phyloP scores from a whole-genome alignment of 2,329 filamentous ascomycete genomes.

The Raffaelea arxii region DNA sequence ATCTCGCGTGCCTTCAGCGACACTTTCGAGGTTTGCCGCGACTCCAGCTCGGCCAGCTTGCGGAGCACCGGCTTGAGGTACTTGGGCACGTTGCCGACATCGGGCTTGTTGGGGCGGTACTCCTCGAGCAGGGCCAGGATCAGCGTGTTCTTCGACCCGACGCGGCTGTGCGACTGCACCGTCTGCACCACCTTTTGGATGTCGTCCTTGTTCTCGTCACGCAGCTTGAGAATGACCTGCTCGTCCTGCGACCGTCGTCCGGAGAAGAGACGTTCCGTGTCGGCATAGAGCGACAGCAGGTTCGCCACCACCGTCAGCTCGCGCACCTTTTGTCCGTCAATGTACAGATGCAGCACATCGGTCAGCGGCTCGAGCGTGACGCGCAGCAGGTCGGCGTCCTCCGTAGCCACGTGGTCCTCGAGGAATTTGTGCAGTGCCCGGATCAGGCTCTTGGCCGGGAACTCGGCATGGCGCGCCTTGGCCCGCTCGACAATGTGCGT shows the following conservation, averaged over 20 bases:
- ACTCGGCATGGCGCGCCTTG: constrained; percentile 68
- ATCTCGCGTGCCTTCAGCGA: constrained; percentile 95
- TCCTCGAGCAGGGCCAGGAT: constrained; percentile 85
- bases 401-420: constrained; percentile 68
- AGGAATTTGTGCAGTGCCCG: constrained; percentile 84
- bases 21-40: constrained; percentile 80
- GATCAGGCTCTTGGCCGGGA: constrained; percentile 78
- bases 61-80: constrained; percentile 75
- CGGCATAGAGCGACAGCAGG: constrained; percentile 72
- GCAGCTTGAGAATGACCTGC: constrained; percentile 83
- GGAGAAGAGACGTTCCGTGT: constrained; percentile 80
- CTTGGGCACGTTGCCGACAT: constrained; percentile 78
- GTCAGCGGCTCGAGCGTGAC: constrained; percentile 64
- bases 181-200: constrained; percentile 75
- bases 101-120: constrained; percentile 90
- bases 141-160: constrained; percentile 88
- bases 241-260: constrained; percentile 80
- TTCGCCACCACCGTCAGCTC: constrained; percentile 75
- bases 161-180: constrained; percentile 87
- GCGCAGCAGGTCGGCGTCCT: constrained; percentile 66
- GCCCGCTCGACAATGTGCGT: constrained; percentile 79
- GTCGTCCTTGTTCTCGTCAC: constrained; percentile 94
- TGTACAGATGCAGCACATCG: constrained; percentile 69
- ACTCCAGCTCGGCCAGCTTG: constrained; percentile 84
- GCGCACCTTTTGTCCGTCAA: constrained; percentile 80